phyloP scores from a whole-genome alignment of 2,329 filamentous ascomycete species.

The Aspergillus sp. region DNA sequence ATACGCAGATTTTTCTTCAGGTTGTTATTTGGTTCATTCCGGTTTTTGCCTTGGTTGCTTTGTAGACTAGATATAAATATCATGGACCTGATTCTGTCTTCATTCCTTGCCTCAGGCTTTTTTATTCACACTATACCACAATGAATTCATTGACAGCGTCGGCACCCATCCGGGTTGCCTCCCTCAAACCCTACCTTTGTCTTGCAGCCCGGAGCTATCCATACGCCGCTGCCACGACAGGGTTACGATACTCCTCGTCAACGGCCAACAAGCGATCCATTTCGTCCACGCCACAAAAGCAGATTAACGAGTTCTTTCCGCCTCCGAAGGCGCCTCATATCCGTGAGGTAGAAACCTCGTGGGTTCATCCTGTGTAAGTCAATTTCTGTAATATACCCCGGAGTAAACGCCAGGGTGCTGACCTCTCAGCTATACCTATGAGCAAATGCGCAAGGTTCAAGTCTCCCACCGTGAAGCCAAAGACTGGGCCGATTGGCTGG shows the following conservation, averaged over 20 bases:
- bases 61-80: conserved; percentile 2
- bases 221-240: conserved; percentile 14
- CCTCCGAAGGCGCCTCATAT: conserved; percentile 51
- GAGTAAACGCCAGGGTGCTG: conserved; percentile 1
- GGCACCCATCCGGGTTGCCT: conserved; percentile 20
- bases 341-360: conserved; percentile 55
- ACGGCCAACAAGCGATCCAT: conserved; percentile 25
- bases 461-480: conserved; percentile 69
- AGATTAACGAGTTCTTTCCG: conserved; percentile 51
- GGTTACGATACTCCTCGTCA: conserved; percentile 16
- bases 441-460: conserved; percentile 66
- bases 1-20: neutral
- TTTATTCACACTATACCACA: neutral
- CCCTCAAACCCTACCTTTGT: conserved; percentile 18
- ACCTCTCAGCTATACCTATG: conserved; percentile 54
- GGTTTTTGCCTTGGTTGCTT: conserved; percentile 11
- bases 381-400: no score
- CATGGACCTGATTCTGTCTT: neutral
- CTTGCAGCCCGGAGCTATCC: conserved; percentile 19
- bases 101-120: no score
- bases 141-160: conserved; percentile 25
- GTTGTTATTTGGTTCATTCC: conserved; percentile 4
- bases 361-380: conserved; percentile 55
- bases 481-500: conserved; percentile 67
- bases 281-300: conserved; percentile 28